Percentiles rank a stretch among this genome's conserved stretches.
Evolutionary conservation across 345 rosid genomes (phyloP).

Genomic region (Triadica sebifera): DNA sequence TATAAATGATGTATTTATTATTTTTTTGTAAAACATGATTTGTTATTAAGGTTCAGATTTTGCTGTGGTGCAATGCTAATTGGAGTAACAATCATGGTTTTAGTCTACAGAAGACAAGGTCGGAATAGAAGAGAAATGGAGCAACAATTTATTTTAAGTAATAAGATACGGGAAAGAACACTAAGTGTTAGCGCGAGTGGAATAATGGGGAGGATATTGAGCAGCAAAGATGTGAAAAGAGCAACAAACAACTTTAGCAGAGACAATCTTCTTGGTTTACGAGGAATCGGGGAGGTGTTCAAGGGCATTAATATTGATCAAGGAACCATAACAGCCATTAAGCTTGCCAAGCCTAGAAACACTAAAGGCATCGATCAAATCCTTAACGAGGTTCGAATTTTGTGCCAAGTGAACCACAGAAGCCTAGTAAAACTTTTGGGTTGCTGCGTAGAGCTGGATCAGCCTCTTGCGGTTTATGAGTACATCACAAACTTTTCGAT

Average conservation of each 20-base stretch:
- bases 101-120: not conserved
- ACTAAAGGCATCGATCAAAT: conserved; percentile 53
- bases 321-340: conserved; percentile 47
- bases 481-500: conserved; percentile 50
- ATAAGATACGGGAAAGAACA: conserved; percentile 7
- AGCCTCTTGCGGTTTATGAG: conserved; percentile 54
- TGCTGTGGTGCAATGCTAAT: not conserved
- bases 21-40: not conserved
- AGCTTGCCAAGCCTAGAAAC: conserved; percentile 49
- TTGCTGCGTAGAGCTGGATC: conserved; percentile 49
- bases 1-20: no score
- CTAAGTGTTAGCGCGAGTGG: conserved; percentile 4
- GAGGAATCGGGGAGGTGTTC: conserved; percentile 60
- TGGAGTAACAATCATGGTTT: not conserved
- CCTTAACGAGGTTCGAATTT: conserved; percentile 59
- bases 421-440: conserved; percentile 42
- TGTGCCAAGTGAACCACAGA: conserved; percentile 59
- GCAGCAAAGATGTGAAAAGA: conserved; percentile 43
- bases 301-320: conserved; percentile 44
- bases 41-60: not conserved
- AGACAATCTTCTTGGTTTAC: conserved; percentile 44
- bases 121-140: not conserved
- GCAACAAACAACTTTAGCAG: conserved; percentile 48
- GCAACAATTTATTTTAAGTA: not conserved
- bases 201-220: conserved; percentile 23